Evolutionary conservation across 495 filamentous ascomycete species (phyloP), one percentile per base, ranked within the genome.

Genomic region (Penicillium daleae): DNA sequence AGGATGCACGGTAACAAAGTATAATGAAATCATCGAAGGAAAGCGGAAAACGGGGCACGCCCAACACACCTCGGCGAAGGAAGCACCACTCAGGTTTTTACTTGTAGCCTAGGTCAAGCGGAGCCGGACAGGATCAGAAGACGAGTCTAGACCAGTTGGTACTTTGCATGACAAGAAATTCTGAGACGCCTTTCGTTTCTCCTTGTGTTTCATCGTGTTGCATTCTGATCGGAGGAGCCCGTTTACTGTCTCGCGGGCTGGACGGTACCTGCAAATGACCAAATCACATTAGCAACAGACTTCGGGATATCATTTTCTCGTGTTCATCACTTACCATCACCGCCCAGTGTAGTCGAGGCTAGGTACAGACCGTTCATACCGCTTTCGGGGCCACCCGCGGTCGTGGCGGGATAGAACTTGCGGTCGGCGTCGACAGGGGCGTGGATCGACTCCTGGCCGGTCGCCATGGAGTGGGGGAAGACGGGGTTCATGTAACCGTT

Each of bases 401-500:
- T 78, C 49, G 78, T 78, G 44, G 73, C 73, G 22, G 75, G 79
- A 66, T 81, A 80, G 64, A 67, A 79, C 66, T 80, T 81, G 57
- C 78, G 76, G 56, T 82, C 78, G 60, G 71, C 56, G 24, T 82
- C 79, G 59, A 80, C 76, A 64, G 76, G 78, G 58, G 74, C 74
- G 67, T 79, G 77, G 66, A 79, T 82, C 32, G 75, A 63, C 62
- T 82, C 78, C 66, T 79, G 77, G 57, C 76, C 74, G 62, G 75
- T 60, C 21, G 76, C 76, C 80, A 82, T 81, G 65, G 78, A 75
- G 61, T 81, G 77, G 76, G 87, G 81, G 74, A 83, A 84, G 73
- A 84, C 86, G 63, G 78, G 72, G 80, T 78, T 81, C 74, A 86
- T 83, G 76, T 85, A 87, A 70, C 82, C 77, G 74, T 87, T 78